Conservation (phyloP, 1,284 basidiomycete species). For the Blastosporella zonata region DNA sequence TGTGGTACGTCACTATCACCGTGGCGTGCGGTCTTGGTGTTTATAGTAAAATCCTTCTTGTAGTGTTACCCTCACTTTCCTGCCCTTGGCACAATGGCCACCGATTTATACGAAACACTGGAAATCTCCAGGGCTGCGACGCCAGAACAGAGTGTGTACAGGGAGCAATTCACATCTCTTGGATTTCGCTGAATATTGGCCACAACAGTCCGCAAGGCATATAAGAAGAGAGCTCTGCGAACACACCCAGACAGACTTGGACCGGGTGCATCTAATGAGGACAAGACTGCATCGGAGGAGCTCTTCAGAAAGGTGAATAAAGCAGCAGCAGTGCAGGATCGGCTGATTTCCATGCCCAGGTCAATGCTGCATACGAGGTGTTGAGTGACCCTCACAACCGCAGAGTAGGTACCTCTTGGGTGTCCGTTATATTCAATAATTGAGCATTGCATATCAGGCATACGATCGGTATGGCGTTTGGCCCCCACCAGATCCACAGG, state of each 20-base stretch:
- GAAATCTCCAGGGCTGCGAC: constrained; percentile 37
- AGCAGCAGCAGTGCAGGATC: neutral
- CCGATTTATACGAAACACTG: constrained; percentile 57
- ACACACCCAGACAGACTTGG: constrained; percentile 57
- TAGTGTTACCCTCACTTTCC: constrained; percentile 4
- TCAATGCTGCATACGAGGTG: constrained; percentile 53
- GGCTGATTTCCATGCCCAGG: constrained; percentile 25
- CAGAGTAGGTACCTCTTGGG: constrained; percentile 27
- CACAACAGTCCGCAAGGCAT: constrained; percentile 55
- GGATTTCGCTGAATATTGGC: constrained; percentile 7
- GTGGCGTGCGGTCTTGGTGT: constrained; percentile 23
- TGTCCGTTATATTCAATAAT: neutral
- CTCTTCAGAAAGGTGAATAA: constrained; percentile 40
- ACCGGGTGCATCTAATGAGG: constrained; percentile 33
- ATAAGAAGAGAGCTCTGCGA: constrained; percentile 55
- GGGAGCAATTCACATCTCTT: neutral
- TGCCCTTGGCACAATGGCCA: constrained; percentile 42
- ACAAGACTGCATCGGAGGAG: constrained; percentile 42
- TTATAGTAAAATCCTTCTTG: too few species aligned
- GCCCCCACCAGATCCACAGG: constrained; percentile 54
- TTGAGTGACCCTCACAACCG: constrained; percentile 44
- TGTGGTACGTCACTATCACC: constrained; percentile 3
- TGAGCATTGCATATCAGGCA: constrained; percentile 31
- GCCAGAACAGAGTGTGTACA: constrained; percentile 41
- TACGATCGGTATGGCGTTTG: constrained; percentile 71